Evolutionary conservation across 1,284 basidiomycete species (phyloP).

Genomic region (Ustilago cynodontis): DNA sequence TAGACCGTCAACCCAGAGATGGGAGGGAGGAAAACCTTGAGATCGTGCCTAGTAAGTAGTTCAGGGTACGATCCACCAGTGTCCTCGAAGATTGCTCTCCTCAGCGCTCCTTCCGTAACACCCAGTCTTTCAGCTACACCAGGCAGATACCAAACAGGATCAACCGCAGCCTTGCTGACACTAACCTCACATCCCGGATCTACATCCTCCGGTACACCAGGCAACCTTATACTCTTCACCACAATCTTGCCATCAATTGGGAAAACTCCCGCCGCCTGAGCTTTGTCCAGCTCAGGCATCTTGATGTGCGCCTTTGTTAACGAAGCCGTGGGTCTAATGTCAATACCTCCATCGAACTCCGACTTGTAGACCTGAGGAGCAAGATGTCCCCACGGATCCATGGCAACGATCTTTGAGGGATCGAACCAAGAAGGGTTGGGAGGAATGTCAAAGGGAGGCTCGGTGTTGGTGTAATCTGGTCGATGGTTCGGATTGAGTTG

Average conservation of each 20-base stretch:
- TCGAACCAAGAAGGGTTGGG: constrained; percentile 86
- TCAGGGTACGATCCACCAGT: constrained; percentile 95
- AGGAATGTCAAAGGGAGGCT: constrained; percentile 86
- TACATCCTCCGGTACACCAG: constrained; percentile 51
- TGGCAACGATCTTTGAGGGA: constrained; percentile 85
- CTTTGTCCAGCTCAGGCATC: constrained; percentile 89
- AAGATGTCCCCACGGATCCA: constrained; percentile 95
- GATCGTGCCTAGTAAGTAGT: constrained; percentile 91
- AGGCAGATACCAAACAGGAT: constrained; percentile 89
- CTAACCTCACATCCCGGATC: constrained; percentile 87
- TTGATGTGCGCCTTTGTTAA: constrained; percentile 87
- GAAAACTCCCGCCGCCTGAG: constrained; percentile 79
- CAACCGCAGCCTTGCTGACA: constrained; percentile 78
- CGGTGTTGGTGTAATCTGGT: constrained; percentile 80
- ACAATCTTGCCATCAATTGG: constrained; percentile 84
- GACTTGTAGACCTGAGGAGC: constrained; percentile 81
- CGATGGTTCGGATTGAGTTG: constrained; percentile 79
- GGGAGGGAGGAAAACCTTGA: constrained; percentile 94
- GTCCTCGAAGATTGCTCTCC: constrained; percentile 92
- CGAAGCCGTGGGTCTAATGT: constrained; percentile 72
- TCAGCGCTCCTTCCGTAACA: constrained; percentile 81
- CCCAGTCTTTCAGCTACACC: constrained; percentile 73
- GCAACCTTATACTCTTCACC: constrained; percentile 50
- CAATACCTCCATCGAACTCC: constrained; percentile 68
- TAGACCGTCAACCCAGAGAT: constrained; percentile 93